Evolutionary conservation across 1,284 basidiomycete genomes (phyloP), one percentile per base, ranked within the genome.

Genomic region (Meira nashicola): DNA sequence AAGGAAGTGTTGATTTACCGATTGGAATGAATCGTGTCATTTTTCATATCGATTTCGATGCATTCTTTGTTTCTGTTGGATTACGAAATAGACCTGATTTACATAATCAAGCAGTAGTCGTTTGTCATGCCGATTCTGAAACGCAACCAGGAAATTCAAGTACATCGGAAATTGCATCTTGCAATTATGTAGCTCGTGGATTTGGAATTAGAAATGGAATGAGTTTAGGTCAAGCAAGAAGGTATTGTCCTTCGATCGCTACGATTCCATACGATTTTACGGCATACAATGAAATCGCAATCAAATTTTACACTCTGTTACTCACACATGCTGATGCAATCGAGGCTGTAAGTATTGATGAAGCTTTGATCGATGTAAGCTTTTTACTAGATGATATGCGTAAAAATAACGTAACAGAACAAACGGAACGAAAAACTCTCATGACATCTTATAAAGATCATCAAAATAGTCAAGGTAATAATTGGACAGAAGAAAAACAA

Each of bases 281-380:
- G 60, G 68, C 71, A 0, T 80, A 79, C 68, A 62, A 68, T 59
- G 76, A 78, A 54, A 78, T 73, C 59, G 91, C 89, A 69, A 60
- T 93, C 89, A 59, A 88, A 39, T 95, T 97, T 76, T 98, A 98
- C 79, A 89, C 89, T 1, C 88, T 95, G 55, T 82, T 98, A 19
- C 89, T 96, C 84, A 82, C 83, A 0, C 86, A 90, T 70, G 89
- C 91, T 4, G 92, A 96, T 71, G 90, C 93, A 65, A 82, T 97
- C 3, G 88, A 97, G 80, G 92, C 93, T 0, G 93, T 96, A 1
- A 94, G 91, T 6, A 89, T 98, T 1, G 94, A 98, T 67, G 94
- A 98, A 78, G 93, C 92, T 0, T 83, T 97, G 10, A 85, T 97
- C 61, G 93, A 97, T 59, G 90, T 93, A 4, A 88, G 89, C 0